Conservation (phyloP, 345 rosid genomes). For the Linum usitatissimum region DNA sequence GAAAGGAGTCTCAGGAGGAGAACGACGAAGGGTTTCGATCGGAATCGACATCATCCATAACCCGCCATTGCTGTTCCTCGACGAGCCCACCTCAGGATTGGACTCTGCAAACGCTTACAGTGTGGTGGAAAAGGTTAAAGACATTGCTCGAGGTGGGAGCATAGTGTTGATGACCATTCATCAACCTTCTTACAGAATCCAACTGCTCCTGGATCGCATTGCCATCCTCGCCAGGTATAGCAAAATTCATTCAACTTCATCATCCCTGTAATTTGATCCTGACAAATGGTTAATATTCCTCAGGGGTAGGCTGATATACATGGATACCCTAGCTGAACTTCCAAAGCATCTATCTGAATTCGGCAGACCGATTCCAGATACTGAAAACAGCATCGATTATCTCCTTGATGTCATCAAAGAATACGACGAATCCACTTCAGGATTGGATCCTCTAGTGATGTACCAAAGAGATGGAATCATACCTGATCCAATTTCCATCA, state of each 20-base stretch:
- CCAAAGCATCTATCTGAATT: conserved; percentile 46
- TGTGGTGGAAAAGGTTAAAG: conserved; percentile 79
- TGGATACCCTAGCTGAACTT: conserved; percentile 44
- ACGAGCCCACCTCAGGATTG: conserved; percentile 86
- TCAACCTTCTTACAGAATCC: conserved; percentile 61
- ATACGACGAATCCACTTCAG: conserved; percentile 51
- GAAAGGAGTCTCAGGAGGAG: conserved; percentile 81
- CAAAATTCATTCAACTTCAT: background rate
- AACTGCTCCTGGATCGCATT: conserved; percentile 52
- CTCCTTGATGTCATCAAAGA: conserved; percentile 68
- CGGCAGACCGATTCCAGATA: conserved; percentile 63
- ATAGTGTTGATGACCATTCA: conserved; percentile 66
- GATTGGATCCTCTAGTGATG: conserved; percentile 51
- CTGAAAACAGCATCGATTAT: conserved; percentile 62
- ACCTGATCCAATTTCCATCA: conserved; percentile 31
- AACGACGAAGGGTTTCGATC: conserved; percentile 63
- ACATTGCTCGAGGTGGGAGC: conserved; percentile 62
- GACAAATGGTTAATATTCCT: background rate
- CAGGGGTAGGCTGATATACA: conserved; percentile 48
- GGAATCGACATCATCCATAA: conserved; percentile 81
- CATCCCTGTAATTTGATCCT: no score
- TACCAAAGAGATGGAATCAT: conserved; percentile 48
- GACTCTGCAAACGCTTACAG: conserved; percentile 76
- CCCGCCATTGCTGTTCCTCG: conserved; percentile 65
- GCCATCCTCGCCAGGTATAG: conserved; percentile 4